Evolutionary conservation across 73 alveolate genomes (phyloP), one percentile per base, ranked within the genome.

Genomic region (Paramecium sonneborni): DNA sequence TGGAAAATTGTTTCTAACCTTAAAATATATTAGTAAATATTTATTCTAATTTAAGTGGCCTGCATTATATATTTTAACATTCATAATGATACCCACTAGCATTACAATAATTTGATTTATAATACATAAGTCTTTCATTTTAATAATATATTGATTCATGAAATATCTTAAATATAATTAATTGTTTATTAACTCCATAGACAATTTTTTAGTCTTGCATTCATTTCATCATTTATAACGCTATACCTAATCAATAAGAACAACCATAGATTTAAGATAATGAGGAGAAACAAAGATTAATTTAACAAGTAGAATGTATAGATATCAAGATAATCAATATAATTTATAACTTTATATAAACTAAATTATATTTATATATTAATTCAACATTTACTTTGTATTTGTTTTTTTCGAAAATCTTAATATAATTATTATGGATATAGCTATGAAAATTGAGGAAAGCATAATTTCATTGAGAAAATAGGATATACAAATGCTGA

Each of bases 81-180:
- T 74, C 44, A 74, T 74, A 67, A 74, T 74, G 87, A 67, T 39
- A 37, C 87, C 87, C 20, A 32, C 87, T 12, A 74, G 87, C 20
- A 74, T 62, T 74, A 18, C 56, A 74, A 74, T 74, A 37, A 74
- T 74, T 74, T 34, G 28, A 74, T 39, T 74, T 74, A n/a, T 39
- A 32, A 74, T 35, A 74, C 87, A 9, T 62, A 74, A 74, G 87
- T 74, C 1, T 39, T 74, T 2, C 87, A 74, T 39, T 74, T 74
- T 39, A 74, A 62, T 14, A 62, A 62, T 1, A 74, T n/a, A n/a
- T n/a, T n/a, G 20, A 37, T 74, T 74, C 24, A 74, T 74, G 87
- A 67, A 67, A 74, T 74, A 74, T 37, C 20, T 74, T 5, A 74
- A 74, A 74, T 74, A n/a, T 74, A 5, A 74, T 74, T 15, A 37